Evolutionary conservation across 768 basidiomycete genomes (phyloP).

Genomic region (Russula griseocarnosa): DNA sequence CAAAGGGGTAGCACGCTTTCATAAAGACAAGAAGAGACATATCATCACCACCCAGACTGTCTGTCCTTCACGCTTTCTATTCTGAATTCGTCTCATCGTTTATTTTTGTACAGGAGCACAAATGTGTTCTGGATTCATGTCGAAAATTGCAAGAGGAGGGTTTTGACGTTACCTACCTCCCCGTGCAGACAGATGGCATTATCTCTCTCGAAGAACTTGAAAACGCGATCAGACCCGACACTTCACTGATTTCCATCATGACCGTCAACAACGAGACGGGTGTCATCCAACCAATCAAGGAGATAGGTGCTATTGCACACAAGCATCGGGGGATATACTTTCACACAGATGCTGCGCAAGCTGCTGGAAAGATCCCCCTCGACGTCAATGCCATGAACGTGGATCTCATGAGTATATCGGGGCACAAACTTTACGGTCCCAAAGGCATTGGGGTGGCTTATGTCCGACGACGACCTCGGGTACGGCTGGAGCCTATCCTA

Average conservation of each 20-base stretch:
- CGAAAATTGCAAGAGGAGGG: conserved; percentile 94
- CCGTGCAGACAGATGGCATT: conserved; percentile 82
- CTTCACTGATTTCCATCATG: conserved; percentile 96
- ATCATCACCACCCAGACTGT: conserved; percentile 95
- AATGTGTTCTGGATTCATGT: conserved; percentile 98
- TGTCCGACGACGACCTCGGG: conserved; percentile 86
- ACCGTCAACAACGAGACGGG: conserved; percentile 99
- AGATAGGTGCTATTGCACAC: conserved; percentile 83
- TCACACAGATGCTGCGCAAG: conserved; percentile 98
- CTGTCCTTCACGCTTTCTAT: conserved; percentile 32
- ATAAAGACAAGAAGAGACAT: conserved; percentile 89
- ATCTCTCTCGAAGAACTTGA: conserved; percentile 76
- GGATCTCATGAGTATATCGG: conserved; percentile 93
- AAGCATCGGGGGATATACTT: conserved; percentile 89
- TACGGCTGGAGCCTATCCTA: conserved; percentile 90
- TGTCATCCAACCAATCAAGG: conserved; percentile 94
- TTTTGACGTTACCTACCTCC: conserved; percentile 97
- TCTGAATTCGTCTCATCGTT: conserved; percentile 5
- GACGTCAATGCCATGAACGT: conserved; percentile 95
- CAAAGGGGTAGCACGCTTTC: conserved; percentile 94
- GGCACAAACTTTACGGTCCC: conserved; percentile 97
- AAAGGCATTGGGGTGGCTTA: conserved; percentile 96
- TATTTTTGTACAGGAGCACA: conserved; percentile 72
- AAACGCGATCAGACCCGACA: conserved; percentile 85
- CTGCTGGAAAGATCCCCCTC: conserved; percentile 83